Evolutionary conservation across 805 yeast genomes (phyloP).

Genomic region (Saccharomycopsis selenospora): DNA sequence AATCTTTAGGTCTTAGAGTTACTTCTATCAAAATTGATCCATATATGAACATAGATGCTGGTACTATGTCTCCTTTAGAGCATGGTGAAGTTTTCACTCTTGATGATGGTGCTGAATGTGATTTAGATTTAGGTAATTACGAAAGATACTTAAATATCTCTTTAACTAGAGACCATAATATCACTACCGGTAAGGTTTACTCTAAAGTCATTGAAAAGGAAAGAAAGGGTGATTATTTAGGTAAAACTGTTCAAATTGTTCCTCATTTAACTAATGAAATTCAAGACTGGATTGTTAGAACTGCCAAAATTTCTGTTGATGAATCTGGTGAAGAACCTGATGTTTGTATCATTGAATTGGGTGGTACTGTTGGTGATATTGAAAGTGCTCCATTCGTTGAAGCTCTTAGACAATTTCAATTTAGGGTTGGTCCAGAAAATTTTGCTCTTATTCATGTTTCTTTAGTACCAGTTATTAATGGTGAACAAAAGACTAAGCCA

Average conservation of each 20-base stretch:
- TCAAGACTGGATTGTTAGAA: conserved; percentile 97
- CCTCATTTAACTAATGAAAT: conserved; percentile 97
- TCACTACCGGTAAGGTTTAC: conserved; percentile 97
- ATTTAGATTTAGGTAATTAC: conserved; percentile 94
- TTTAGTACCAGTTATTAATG: conserved; percentile 94
- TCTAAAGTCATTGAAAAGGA: conserved; percentile 89
- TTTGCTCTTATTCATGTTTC: conserved; percentile 96
- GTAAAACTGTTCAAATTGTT: conserved; percentile 99
- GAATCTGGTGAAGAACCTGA: conserved; percentile 84
- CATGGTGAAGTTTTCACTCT: conserved; percentile 98
- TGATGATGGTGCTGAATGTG: conserved; percentile 99
- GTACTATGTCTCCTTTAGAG: conserved; percentile 98
- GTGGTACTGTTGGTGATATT: conserved; percentile 99
- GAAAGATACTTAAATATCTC: conserved; percentile 95
- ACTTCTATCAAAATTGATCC: conserved; percentile 98
- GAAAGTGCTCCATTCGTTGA: conserved; percentile 98
- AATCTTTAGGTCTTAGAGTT: conserved; percentile 89
- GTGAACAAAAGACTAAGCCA: conserved; percentile 98
- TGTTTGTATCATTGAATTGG: conserved; percentile 92
- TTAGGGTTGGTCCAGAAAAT: conserved; percentile 89
- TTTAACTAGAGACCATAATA: conserved; percentile 88
- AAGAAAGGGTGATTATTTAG: conserved; percentile 94
- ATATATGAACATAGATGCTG: conserved; percentile 98
- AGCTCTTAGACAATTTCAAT: conserved; percentile 98
- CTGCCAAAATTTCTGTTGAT: conserved; percentile 88